Percentiles rank a stretch among this genome's conserved stretches.
These are phyloP conservation scores for Schrenkiella parvula DNA, from an alignment of 345 rosid species.

Conservation along the genomic window DNA sequence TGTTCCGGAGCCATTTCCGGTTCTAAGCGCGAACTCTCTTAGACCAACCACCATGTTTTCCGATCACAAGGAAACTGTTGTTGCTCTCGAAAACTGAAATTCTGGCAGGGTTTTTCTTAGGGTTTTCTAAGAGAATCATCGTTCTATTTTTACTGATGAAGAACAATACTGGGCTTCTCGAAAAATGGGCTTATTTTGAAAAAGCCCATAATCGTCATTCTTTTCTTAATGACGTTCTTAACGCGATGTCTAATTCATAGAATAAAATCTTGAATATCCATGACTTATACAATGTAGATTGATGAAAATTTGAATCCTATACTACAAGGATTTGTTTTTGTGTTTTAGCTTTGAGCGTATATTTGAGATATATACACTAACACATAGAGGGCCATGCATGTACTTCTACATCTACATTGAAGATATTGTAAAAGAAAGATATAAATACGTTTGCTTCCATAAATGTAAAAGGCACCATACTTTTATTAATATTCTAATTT, in stretches of 20 bases:
- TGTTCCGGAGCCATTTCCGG: slow-evolving; percentile 51
- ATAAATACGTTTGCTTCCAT: slow-evolving; percentile 2
- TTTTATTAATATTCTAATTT: not conserved
- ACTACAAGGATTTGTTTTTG: too few species aligned
- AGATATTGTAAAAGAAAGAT: not conserved
- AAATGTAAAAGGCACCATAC: not conserved
- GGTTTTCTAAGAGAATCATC: slow-evolving; percentile 13
- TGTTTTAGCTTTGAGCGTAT: too few species aligned
- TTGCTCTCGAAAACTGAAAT: not conserved
- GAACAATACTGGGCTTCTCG: slow-evolving; percentile 1
- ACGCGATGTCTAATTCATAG: not conserved
- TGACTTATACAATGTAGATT: not conserved
- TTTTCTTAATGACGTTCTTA: not conserved
- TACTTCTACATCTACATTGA: slow-evolving; percentile 3
- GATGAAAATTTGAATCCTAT: not conserved
- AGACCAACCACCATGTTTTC: slow-evolving; percentile 65
- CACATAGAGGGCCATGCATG: not conserved
- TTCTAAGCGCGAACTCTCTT: slow-evolving; percentile 52
- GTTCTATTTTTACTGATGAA: not conserved
- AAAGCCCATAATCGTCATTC: not conserved
- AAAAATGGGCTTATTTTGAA: not conserved
- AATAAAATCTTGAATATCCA: not conserved
- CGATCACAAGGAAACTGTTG: slow-evolving; percentile 12
- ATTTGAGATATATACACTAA: not conserved
- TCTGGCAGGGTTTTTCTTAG: slow-evolving; percentile 23